Percentiles rank a stretch among this genome's conserved stretches.
Evolutionary conservation across 1,284 basidiomycete species (phyloP).

Genomic region (Cutaneotrichosporon sp.): DNA sequence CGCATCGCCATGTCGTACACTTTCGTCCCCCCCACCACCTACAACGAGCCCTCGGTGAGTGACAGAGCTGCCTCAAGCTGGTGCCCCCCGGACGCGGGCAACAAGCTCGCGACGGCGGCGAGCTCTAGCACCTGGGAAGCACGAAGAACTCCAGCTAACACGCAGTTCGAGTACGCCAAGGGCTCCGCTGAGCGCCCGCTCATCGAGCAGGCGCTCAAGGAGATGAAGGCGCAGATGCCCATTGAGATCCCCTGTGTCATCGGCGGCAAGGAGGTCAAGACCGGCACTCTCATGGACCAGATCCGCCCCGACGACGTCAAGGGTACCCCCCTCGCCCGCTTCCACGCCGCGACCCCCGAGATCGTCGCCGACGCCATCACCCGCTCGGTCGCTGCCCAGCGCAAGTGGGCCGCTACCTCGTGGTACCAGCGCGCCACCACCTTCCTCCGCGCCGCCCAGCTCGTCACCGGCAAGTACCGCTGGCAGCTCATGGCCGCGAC

Average conservation of each 20-base stretch:
- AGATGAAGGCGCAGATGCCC: constrained; percentile 80
- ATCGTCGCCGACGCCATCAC: constrained; percentile 79
- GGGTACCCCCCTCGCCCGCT: constrained; percentile 78
- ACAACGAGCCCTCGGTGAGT: constrained; percentile 88
- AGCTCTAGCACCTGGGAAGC: no score
- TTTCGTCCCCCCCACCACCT: constrained; percentile 60
- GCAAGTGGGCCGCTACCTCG: constrained; percentile 87
- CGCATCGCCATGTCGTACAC: constrained; percentile 6
- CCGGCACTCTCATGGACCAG: constrained; percentile 53
- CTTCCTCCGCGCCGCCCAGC: constrained; percentile 94
- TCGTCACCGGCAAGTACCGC: constrained; percentile 90
- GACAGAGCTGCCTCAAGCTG: not conserved
- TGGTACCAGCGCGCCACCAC: constrained; percentile 96
- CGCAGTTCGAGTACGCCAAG: constrained; percentile 66
- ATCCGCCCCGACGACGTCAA: constrained; percentile 78
- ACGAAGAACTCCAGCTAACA: not conserved
- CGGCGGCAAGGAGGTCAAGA: constrained; percentile 72
- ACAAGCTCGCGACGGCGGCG: no score
- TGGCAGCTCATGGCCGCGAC: constrained; percentile 9
- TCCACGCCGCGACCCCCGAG: constrained; percentile 83
- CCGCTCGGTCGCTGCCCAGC: constrained; percentile 81
- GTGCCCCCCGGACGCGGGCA: no score
- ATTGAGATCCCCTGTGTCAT: constrained; percentile 91
- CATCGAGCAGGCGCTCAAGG: constrained; percentile 70
- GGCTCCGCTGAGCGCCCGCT: constrained; percentile 75